Evolutionary conservation across 345 rosid species (phyloP).

Genomic region (Aegle marmelos): DNA sequence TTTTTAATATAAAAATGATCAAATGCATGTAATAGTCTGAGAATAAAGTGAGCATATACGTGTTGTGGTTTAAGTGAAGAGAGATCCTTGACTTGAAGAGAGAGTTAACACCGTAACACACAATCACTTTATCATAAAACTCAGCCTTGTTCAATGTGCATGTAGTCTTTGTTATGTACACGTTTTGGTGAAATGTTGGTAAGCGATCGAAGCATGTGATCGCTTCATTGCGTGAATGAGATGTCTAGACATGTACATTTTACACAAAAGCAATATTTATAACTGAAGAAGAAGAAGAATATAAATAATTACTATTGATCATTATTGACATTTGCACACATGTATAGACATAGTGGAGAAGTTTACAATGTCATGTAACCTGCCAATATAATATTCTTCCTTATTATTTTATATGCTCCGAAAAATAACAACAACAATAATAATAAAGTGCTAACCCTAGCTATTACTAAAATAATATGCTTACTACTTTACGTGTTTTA

Average conservation of each 20-base stretch:
- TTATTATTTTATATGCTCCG: not conserved
- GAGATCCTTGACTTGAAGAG: slow-evolving; percentile 7
- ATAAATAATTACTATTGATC: not conserved
- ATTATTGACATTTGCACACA: slow-evolving; percentile 28
- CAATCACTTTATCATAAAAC: not conserved
- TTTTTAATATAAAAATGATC: not conserved
- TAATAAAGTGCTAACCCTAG: no score
- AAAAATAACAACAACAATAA: not conserved
- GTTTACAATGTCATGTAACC: slow-evolving; percentile 21
- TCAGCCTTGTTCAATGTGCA: not conserved
- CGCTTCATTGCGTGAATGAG: slow-evolving; percentile 31
- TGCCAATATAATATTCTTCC: slow-evolving; percentile 7
- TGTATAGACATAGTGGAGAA: slow-evolving; percentile 9
- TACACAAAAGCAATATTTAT: not conserved
- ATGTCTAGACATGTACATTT: slow-evolving; percentile 11
- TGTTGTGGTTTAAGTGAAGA: not conserved
- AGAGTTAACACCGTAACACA: not conserved
- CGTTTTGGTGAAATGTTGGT: slow-evolving; percentile 34
- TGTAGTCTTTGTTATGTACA: slow-evolving; percentile 37
- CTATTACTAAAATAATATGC: not conserved
- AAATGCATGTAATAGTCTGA: not conserved
- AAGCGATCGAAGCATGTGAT: slow-evolving; percentile 33
- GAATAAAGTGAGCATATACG: not conserved
- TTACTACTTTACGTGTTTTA: slow-evolving; percentile 9
- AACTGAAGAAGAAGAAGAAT: not conserved